phyloP scores from a whole-genome alignment of 192 early-diverging fungal genomes.

The Coemansia sp. region DNA sequence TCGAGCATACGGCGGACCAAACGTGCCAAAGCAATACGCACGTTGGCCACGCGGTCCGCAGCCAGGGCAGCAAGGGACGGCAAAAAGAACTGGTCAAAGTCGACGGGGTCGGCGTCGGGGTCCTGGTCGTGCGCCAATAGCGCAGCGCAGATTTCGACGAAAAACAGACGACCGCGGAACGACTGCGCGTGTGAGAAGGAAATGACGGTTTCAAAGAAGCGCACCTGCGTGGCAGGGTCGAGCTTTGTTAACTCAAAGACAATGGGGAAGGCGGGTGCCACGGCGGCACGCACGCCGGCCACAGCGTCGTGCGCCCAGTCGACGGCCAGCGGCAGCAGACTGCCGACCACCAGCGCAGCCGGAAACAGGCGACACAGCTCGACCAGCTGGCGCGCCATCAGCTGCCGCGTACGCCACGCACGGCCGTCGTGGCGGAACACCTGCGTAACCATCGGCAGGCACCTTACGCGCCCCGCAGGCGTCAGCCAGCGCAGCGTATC shows the following conservation, averaged over 20 bases:
- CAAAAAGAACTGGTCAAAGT: conserved; percentile 71
- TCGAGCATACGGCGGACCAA: conserved; percentile 48
- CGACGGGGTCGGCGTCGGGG: conserved; percentile 51
- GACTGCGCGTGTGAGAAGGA: conserved; percentile 47
- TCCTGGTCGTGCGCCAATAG: conserved; percentile 61
- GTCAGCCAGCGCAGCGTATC: conserved; percentile 65
- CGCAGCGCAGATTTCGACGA: conserved; percentile 67
- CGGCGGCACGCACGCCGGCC: conserved; percentile 56
- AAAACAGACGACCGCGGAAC: conserved; percentile 55
- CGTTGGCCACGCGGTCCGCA: conserved; percentile 64
- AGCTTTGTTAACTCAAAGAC: conserved; percentile 50
- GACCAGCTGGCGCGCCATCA: conserved; percentile 64
- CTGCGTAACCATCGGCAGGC: conserved; percentile 62
- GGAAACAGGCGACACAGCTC: conserved; percentile 63
- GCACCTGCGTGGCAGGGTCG: conserved; percentile 33
- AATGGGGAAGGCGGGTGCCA: conserved; percentile 40
- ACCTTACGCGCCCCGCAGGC: conserved; percentile 58
- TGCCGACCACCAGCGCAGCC: conserved; percentile 57
- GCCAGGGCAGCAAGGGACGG: conserved; percentile 59
- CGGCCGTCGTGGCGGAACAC: conserved; percentile 67
- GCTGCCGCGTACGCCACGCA: conserved; percentile 72
- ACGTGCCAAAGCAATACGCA: conserved; percentile 70
- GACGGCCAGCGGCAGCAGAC: conserved; percentile 66
- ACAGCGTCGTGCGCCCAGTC: conserved; percentile 55
- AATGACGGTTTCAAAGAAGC: conserved; percentile 52